Evolutionary conservation across 768 basidiomycete genomes (phyloP).

Genomic region (Cubamyces lactineus): DNA sequence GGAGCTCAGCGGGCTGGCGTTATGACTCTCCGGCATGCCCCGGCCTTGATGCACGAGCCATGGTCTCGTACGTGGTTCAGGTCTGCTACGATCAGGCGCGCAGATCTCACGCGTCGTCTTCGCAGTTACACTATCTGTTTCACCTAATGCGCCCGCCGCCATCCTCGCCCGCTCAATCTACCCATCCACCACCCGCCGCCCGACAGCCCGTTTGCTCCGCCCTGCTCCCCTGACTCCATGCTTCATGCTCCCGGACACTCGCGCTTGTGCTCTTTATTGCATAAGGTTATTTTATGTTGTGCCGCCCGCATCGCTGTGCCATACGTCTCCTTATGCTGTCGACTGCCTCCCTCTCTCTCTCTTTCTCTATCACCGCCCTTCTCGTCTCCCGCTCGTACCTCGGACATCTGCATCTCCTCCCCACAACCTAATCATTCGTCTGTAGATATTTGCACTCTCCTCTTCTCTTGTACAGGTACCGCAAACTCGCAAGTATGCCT

Average conservation of each 20-base stretch:
- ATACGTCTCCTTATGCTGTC: slow-evolving; percentile 25
- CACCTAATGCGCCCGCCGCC: slow-evolving; percentile 15
- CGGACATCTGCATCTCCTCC: slow-evolving; percentile 7
- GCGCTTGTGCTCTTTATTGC: slow-evolving; percentile 19
- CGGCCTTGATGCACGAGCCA: not conserved
- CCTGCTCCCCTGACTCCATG: not conserved
- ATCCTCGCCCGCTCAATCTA: not conserved
- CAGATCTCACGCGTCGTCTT: slow-evolving; percentile 4
- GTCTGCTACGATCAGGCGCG: not conserved
- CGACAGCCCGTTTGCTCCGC: not conserved
- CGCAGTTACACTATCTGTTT: slow-evolving; percentile 20
- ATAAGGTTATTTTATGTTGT: slow-evolving; percentile 25
- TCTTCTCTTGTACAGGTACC: slow-evolving; percentile 1
- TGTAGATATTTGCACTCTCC: slow-evolving; percentile 22
- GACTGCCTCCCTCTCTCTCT: slow-evolving; percentile 9
- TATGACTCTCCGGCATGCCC: slow-evolving; percentile 17
- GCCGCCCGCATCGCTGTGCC: slow-evolving; percentile 23
- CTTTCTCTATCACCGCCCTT: not conserved
- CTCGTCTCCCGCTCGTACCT: not conserved
- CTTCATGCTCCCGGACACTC: slow-evolving; percentile 2
- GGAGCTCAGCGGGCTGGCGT: slow-evolving; percentile 20
- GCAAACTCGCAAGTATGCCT: slow-evolving; percentile 4
- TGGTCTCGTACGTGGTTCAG: not conserved
- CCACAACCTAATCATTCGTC: slow-evolving; percentile 20
- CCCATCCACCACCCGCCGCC: not conserved